Conservation (phyloP, 2,329 filamentous ascomycete genomes). For the Aureobasidium sp. region DNA sequence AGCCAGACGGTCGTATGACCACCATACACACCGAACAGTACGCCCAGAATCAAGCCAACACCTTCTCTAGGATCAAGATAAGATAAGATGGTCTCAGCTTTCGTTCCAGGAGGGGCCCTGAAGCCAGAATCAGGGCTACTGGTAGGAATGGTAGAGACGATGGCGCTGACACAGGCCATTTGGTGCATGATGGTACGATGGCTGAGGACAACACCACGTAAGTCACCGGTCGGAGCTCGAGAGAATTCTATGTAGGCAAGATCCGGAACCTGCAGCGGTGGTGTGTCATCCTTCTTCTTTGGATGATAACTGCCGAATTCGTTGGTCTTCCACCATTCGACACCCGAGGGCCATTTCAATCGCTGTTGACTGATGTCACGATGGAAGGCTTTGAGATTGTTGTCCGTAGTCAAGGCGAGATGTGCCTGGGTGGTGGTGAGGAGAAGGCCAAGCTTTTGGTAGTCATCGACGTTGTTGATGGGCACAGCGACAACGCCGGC, state of each 20-base stretch:
- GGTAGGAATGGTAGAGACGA: slow-evolving; percentile 71
- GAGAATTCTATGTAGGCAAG: slow-evolving; percentile 98
- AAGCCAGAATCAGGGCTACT: slow-evolving; percentile 63
- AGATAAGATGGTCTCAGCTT: slow-evolving; percentile 79
- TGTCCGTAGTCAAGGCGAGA: slow-evolving; percentile 92
- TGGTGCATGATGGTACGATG: slow-evolving; percentile 99
- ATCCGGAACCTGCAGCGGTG: slow-evolving; percentile 80
- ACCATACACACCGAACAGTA: slow-evolving; percentile 93
- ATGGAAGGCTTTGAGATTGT: slow-evolving; percentile 94
- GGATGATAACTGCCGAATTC: slow-evolving; percentile 96
- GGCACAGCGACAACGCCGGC: slow-evolving; percentile 96
- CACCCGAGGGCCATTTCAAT: slow-evolving; percentile 91
- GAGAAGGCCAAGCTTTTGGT: slow-evolving; percentile 84
- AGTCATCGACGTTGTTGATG: slow-evolving; percentile 96
- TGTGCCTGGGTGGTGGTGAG: slow-evolving; percentile 96
- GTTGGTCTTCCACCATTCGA: slow-evolving; percentile 99
- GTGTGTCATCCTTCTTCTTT: slow-evolving; percentile 76
- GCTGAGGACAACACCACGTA: slow-evolving; percentile 90
- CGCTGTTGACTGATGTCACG: slow-evolving; percentile 92
- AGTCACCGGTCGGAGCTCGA: slow-evolving; percentile 84
- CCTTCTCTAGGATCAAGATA: slow-evolving; percentile 94
- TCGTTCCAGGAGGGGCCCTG: slow-evolving; percentile 62
- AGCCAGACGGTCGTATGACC: slow-evolving; percentile 97
- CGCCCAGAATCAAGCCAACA: slow-evolving; percentile 88
- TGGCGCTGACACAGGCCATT: slow-evolving; percentile 90